Conservation (phyloP, 208 protist genomes). For the Trypanosoma theileri region DNA sequence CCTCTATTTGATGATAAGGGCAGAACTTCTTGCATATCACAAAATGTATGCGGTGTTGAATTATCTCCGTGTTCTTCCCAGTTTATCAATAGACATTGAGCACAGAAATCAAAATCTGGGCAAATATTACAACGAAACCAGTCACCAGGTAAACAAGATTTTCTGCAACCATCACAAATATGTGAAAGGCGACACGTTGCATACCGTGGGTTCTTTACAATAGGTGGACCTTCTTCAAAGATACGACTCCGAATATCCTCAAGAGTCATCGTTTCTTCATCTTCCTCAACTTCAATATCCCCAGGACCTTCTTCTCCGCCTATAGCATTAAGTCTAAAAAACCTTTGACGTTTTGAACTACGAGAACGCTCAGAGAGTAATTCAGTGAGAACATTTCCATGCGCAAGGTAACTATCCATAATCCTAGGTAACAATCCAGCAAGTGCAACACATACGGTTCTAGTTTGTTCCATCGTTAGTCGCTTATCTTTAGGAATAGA, state of each 20-base stretch:
- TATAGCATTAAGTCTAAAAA: constrained; percentile 10
- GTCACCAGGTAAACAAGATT: constrained; percentile 39
- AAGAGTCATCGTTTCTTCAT: constrained; percentile 31
- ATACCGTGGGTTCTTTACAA: constrained; percentile 40
- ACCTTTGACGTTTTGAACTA: neutral
- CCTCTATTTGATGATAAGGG: too few relatives aligned
- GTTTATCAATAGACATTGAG: constrained; percentile 52
- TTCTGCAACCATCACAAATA: constrained; percentile 66
- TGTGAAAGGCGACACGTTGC: constrained; percentile 33
- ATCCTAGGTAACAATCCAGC: constrained; percentile 40
- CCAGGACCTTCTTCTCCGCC: constrained; percentile 26
- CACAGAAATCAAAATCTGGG: constrained; percentile 72
- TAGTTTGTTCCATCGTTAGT: constrained; percentile 49
- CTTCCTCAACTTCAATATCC: constrained; percentile 33
- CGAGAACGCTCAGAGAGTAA: constrained; percentile 21
- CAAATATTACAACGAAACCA: constrained; percentile 89
- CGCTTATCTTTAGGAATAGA: constrained; percentile 11
- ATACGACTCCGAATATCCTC: constrained; percentile 50
- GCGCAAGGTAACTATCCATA: constrained; percentile 33
- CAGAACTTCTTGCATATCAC: constrained; percentile 51
- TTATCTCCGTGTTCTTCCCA: constrained; percentile 39
- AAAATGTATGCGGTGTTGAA: constrained; percentile 52
- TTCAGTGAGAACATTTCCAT: constrained; percentile 33
- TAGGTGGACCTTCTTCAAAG: constrained; percentile 27
- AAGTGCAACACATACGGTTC: constrained; percentile 46